A percentile compares a stretch with the other conserved stretches of the same genome.
Conservation (phyloP, 192 early-diverging fungal species). For the Chytriomyces sp. region DNA sequence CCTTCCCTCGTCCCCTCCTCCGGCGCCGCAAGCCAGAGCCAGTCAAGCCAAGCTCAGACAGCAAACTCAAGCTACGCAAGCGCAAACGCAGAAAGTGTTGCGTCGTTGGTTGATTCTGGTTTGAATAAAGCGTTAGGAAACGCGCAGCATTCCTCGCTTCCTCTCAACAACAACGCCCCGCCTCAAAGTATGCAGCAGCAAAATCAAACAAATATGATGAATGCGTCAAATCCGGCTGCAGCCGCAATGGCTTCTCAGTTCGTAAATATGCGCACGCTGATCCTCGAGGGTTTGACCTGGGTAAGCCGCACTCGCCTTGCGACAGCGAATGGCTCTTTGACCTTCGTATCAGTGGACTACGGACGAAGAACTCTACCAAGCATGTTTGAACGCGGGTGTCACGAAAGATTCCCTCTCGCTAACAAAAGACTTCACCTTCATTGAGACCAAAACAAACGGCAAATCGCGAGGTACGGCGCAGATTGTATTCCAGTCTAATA, state of each 20-base stretch:
- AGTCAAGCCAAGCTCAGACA: not conserved
- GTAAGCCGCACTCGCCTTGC: not conserved
- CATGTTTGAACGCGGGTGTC: not conserved
- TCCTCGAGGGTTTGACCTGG: conserved; percentile 17
- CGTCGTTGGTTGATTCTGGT: not conserved
- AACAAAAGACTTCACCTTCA: conserved; percentile 8
- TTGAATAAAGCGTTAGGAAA: not conserved
- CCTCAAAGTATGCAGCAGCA: not conserved
- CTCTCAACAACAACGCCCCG: too few species aligned
- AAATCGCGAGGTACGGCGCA: conserved; percentile 11
- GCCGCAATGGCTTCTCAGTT: too few species aligned
- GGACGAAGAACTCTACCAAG: conserved; percentile 12
- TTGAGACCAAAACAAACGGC: conserved; percentile 2
- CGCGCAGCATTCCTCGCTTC: too few species aligned
- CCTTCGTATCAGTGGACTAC: conserved; percentile 14
- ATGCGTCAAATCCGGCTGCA: not conserved
- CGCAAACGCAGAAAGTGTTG: not conserved
- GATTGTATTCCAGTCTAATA: conserved; percentile 15
- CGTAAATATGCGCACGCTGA: conserved; percentile 7
- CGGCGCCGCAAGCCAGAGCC: not conserved
- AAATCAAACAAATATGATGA: not conserved
- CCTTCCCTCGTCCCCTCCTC: not conserved
- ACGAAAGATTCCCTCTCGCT: not conserved
- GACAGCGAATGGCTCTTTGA: not conserved
- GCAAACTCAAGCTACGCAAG: not conserved